These are phyloP conservation scores for Metschnikowia baotianmanensis DNA, from an alignment of 805 yeast genomes.

Conservation along the genomic window DNA sequence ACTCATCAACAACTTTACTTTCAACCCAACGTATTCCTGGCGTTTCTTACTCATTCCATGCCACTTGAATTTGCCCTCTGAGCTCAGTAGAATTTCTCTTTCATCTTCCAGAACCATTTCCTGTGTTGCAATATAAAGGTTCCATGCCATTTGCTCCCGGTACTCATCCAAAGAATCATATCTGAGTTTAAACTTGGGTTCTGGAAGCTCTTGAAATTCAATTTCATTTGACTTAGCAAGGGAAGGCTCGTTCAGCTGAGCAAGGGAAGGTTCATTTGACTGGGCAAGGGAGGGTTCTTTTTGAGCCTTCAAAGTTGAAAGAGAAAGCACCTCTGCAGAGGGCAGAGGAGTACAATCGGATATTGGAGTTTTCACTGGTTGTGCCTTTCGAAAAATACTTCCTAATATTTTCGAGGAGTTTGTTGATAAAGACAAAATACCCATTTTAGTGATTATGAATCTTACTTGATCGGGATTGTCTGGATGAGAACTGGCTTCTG, in stretches of 20 bases:
- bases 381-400: too few relatives aligned
- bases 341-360: too few relatives aligned
- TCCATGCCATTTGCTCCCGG: neutral
- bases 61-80: neutral
- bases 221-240: neutral
- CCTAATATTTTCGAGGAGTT: too few relatives aligned
- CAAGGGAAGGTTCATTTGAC: neutral
- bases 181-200: neutral
- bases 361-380: too few relatives aligned
- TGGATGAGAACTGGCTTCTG: too few relatives aligned
- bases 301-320: too few relatives aligned
- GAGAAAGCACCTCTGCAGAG: too few relatives aligned
- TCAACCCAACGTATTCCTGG: neutral
- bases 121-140: slow-evolving; percentile 1
- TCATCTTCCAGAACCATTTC: neutral
- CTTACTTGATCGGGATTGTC: too few relatives aligned
- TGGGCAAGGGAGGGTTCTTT: too few relatives aligned
- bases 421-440: too few relatives aligned
- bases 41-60: neutral
- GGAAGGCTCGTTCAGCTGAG: too few relatives aligned
- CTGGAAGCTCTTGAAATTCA: neutral
- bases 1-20: neutral
- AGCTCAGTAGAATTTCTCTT: neutral
- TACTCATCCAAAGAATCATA: neutral
- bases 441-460: too few relatives aligned